Evolutionary conservation across 345 rosid genomes (phyloP), one percentile per base, ranked within the genome.

Genomic region (Aquilaria yunnanensis): DNA sequence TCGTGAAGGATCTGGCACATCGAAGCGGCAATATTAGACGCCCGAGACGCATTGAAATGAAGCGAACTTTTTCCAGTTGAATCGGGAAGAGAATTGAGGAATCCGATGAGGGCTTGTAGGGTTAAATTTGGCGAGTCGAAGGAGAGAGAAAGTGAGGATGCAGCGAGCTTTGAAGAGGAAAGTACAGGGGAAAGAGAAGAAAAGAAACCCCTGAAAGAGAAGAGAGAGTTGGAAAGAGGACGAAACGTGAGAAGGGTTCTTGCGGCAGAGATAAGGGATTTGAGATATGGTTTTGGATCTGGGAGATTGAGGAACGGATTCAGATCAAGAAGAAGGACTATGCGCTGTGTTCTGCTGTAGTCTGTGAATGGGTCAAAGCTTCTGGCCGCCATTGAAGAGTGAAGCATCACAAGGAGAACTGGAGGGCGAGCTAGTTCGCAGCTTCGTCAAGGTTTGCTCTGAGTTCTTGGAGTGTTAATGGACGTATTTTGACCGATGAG

Each of bases 121-220:
- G 91, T 83, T 61, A 87, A 14, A 32, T 13, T 48, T 5, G 89
- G 80, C 68, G 48, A 85, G 77, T 84, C 79, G 60, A 94, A 94
- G 12, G 92, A 88, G 49, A 88, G 90, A 1, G 85, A 78, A 9
- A 72, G 73, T 9, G 87, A 81, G 7, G 89, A 69, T 61, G 62
- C 63, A 5, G 84, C 79, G 61, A 90, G 85, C 73, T 85, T 94
- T 2, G 96, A 88, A 63, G 96, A 90, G 68, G 93, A 90, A 12
- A 90, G 83, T n/a, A 94, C 78, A 3, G 99, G 89, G 51, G 96
- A 90, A 3, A 94, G 75, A 45, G 97, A 94, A 51, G 99, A 88
- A 57, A 94, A 82, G 79, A 94, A 86, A 71, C 81, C 89, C 32
- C 83, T 94, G 74, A 82, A 83, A 51, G 97, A 78, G 74, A 89